A percentile compares a stretch with the other conserved stretches of the same genome.
Conservation (phyloP, 805 yeast genomes). For the Yamadazyma takamatsuzukensis region DNA sequence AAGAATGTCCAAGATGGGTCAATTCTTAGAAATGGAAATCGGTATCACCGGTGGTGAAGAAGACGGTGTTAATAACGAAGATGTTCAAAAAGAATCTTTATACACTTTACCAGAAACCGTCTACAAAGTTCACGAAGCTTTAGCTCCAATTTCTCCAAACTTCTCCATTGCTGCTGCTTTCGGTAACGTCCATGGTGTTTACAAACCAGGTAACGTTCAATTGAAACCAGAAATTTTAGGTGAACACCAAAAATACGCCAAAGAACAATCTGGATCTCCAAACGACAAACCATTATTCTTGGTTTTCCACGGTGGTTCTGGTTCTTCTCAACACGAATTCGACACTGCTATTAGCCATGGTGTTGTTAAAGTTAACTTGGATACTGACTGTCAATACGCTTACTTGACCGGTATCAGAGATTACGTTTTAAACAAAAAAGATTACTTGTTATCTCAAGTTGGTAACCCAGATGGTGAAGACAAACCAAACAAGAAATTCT, state of each 20-base stretch:
- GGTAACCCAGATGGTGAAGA: conserved; percentile 99
- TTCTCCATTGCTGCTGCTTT: conserved; percentile 99
- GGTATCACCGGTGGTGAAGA: conserved; percentile 99
- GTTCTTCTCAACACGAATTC: conserved; percentile 89
- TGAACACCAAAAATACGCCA: conserved; percentile 91
- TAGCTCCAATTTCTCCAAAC: conserved; percentile 89
- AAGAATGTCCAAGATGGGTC: conserved; percentile 90
- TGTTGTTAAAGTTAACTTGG: conserved; percentile 98
- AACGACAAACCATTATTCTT: conserved; percentile 78
- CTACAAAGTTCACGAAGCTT: conserved; percentile 84
- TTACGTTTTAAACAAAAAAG: conserved; percentile 94
- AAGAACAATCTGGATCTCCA: conserved; percentile 53
- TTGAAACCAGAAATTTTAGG: conserved; percentile 91
- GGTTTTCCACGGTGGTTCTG: conserved; percentile 99
- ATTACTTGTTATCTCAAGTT: conserved; percentile 80
- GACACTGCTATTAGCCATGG: conserved; percentile 88
- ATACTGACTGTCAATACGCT: conserved; percentile 98
- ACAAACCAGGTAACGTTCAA: conserved; percentile 98
- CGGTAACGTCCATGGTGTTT: conserved; percentile 99
- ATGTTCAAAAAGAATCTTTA: conserved; percentile 78
- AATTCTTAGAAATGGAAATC: conserved; percentile 99
- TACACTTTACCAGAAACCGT: conserved; percentile 97
- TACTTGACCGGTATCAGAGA: conserved; percentile 97
- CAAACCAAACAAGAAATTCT: conserved; percentile 99
- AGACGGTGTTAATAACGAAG: conserved; percentile 99